Base-by-base conservation (phyloP, 202 grass and related monocot genomes). In the Carex sylvatica region DNA sequence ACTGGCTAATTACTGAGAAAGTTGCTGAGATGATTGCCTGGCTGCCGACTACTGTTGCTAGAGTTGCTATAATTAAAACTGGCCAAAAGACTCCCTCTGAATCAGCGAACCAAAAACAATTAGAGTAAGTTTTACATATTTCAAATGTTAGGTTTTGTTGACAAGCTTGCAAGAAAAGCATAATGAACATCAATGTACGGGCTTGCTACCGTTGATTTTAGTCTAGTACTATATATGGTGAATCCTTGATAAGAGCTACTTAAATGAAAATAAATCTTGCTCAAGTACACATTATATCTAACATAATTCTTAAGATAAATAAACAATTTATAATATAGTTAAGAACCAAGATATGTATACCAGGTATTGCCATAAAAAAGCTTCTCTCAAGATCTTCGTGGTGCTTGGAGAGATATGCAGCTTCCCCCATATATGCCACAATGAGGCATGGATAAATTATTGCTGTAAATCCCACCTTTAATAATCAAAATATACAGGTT, bases 11-110 rank as follows among this genome's bases (percentile, higher is more conserved):
- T 83, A 91, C 92, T 38, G 92, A 97, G 63, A 97, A 97, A 1
- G 90, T 93, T 23, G 95, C 95, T 2, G 95, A 97, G 70, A 97
- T 97, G 84, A 92, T 94, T 52, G 95, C 95, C 75, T 97, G 95
- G 81, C 95, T 97, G 18, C 88, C 95, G 8, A 97, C 95, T 9
- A 83, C 85, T 26, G 95, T 97, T 31, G 95, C 95, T 26, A 97
- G 82, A 0, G 95, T 97, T 18, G 95, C 95, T 53, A 97, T 91
- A 42, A 92, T 60, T 52, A 97, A 53, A 72, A 97, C 82, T 0
- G 92, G 95, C 95, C 95, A 94, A 64, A 97, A 97, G n/a, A 91
- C 88, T 24, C 42, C 80, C 69, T 92, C 90, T 94, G 87, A 55
- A 85, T 83, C 40, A 14, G 76, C 40, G n/a, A 44, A 35, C 12